These are phyloP conservation scores for Sarocladium kiliense DNA, from an alignment of 2,329 filamentous ascomycete genomes.

Conservation along the genomic window DNA sequence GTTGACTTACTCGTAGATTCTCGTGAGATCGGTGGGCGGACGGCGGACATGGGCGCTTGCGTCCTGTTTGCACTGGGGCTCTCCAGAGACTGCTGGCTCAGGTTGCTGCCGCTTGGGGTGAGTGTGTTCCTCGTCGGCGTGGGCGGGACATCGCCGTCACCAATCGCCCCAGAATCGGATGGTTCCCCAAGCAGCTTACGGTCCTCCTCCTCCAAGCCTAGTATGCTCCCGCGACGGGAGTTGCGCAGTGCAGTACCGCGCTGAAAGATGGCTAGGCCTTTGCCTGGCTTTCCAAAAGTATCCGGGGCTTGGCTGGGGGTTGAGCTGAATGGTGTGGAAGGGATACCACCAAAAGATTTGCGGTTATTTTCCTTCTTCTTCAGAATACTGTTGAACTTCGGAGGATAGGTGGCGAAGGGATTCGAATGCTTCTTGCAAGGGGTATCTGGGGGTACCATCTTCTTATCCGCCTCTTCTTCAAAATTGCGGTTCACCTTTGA, in stretches of 20 bases:
- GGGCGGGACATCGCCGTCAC: conserved; percentile 69
- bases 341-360: conserved; percentile 65
- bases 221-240: conserved; percentile 60
- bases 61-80: conserved; percentile 42
- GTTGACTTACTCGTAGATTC: conserved; percentile 42
- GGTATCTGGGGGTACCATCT: conserved; percentile 80
- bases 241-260: conserved; percentile 42
- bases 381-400: conserved; percentile 47
- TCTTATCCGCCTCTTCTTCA: conserved; percentile 58
- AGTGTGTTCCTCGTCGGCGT: conserved; percentile 78
- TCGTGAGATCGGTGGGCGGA: conserved; percentile 29
- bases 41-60: conserved; percentile 36
- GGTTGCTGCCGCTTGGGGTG: conserved; percentile 34
- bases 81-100: conserved; percentile 34
- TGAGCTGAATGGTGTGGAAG: conserved; percentile 76
- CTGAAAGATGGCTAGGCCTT: conserved; percentile 62
- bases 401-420: conserved; percentile 19
- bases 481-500: conserved; percentile 88
- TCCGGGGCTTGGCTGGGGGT: conserved; percentile 42
- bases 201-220: conserved; percentile 72
- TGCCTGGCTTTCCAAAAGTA: conserved; percentile 50
- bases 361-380: conserved; percentile 58
- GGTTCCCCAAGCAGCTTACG: conserved; percentile 38
- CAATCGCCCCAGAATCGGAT: conserved; percentile 15
- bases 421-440: conserved; percentile 56